A percentile compares a stretch with the other conserved stretches of the same genome.
These are phyloP conservation scores for Colletotrichum sublineola DNA, from an alignment of 2,329 filamentous ascomycete genomes.

Conservation along the genomic window DNA sequence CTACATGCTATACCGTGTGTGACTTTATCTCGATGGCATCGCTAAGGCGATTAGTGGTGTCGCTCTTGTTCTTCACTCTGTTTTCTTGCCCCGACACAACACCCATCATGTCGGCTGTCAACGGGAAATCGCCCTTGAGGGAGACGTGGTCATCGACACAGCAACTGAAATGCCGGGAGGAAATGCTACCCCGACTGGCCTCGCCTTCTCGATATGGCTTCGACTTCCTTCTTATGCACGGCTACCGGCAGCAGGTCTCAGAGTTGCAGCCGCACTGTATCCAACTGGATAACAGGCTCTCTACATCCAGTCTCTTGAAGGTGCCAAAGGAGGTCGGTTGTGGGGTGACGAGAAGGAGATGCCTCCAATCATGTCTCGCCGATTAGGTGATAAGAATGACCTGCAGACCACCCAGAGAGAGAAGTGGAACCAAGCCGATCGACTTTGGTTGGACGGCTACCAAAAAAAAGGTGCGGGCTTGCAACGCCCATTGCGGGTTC, in stretches of 20 bases:
- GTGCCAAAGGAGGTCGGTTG: conserved; percentile 13
- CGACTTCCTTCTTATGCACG: conserved; percentile 26
- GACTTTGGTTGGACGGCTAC: neutral
- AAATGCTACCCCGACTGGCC: conserved; percentile 18
- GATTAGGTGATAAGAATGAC: conserved; percentile 26
- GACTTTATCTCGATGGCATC: neutral
- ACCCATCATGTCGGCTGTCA: neutral
- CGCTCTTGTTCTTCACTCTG: neutral
- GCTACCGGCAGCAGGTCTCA: conserved; percentile 34
- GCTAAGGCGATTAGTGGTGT: neutral
- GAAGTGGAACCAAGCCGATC: conserved; percentile 4
- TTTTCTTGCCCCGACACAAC: neutral
- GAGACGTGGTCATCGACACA: neutral
- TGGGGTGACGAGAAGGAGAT: conserved; percentile 5
- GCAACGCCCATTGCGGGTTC: neutral
- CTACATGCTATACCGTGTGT: conserved; percentile 1
- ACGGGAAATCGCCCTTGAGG: conserved; percentile 8
- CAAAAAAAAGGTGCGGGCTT: neutral
- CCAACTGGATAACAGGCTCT: neutral
- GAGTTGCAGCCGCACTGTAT: conserved; percentile 33
- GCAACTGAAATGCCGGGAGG: conserved; percentile 3
- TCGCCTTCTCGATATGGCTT: neutral
- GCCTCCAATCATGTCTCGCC: conserved; percentile 37
- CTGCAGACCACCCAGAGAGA: conserved; percentile 1
- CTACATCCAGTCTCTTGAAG: neutral